Conservation (phyloP, 129 eudicot genomes). For the Flaveria ramosissima region DNA sequence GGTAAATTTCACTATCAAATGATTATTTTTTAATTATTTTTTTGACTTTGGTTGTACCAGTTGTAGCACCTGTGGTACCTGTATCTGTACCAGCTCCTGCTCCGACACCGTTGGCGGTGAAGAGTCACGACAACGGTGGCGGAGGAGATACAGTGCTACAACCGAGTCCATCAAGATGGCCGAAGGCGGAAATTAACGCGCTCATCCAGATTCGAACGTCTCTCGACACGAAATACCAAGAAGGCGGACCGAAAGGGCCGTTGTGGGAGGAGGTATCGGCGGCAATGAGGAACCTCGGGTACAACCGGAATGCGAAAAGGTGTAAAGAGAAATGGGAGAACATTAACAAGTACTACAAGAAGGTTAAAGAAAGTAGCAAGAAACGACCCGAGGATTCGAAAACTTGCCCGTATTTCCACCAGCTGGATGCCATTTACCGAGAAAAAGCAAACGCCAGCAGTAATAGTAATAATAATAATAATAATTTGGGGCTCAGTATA, state of each 20-base stretch:
- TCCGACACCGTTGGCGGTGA: constrained; percentile 8
- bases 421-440: constrained; percentile 80
- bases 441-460: constrained; percentile 42
- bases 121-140: constrained; percentile 38
- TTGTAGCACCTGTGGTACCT: constrained; percentile 6
- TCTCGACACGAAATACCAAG: constrained; percentile 79
- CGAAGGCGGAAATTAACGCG: constrained; percentile 80
- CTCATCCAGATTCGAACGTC: constrained; percentile 65
- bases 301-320: constrained; percentile 76
- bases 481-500: constrained; percentile 2
- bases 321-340: constrained; percentile 99
- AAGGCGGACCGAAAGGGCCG: constrained; percentile 89
- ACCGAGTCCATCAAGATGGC: constrained; percentile 88
- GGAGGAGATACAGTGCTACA: constrained; percentile 38
- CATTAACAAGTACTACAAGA: constrained; percentile 93
- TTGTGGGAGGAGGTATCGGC: constrained; percentile 90
- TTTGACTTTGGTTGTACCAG: not conserved
- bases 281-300: constrained; percentile 67
- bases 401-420: constrained; percentile 92
- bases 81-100: constrained; percentile 27
- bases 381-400: constrained; percentile 90
- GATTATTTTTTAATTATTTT: not conserved
- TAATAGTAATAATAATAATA: not conserved
- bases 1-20: too few relatives aligned
- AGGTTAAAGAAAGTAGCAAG: constrained; percentile 92